Percentiles rank a stretch among this genome's conserved stretches.
phyloP scores from a whole-genome alignment of 1,284 basidiomycete species.

The Coriolopsis trogii region DNA sequence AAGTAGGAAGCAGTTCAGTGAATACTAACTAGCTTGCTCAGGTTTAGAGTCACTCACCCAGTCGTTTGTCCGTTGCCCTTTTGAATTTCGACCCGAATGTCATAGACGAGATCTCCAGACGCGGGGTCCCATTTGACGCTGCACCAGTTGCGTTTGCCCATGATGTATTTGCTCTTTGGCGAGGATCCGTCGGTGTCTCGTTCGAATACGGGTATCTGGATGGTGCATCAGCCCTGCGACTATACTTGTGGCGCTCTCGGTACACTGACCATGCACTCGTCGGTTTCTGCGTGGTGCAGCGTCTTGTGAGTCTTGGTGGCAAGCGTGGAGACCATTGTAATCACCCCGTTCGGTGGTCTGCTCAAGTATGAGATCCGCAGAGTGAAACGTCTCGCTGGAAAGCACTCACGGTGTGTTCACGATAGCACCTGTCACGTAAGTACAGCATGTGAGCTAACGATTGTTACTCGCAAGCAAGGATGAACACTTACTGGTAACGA shows the following conservation, averaged over 20 bases:
- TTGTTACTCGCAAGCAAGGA: too few species aligned
- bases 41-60: slow-evolving; percentile 46
- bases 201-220: slow-evolving; percentile 81
- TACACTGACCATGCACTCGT: slow-evolving; percentile 82
- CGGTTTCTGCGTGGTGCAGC: slow-evolving; percentile 72
- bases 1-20: background rate
- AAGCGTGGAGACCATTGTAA: slow-evolving; percentile 80
- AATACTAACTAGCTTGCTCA: background rate
- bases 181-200: slow-evolving; percentile 76
- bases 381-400: background rate
- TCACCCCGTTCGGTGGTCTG: slow-evolving; percentile 74
- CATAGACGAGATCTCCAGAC: slow-evolving; percentile 79
- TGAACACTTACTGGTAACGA: slow-evolving; percentile 71
- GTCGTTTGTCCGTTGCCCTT: slow-evolving; percentile 81
- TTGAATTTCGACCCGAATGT: slow-evolving; percentile 84
- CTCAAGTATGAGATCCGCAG: background rate
- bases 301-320: slow-evolving; percentile 86
- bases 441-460: too few species aligned
- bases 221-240: background rate
- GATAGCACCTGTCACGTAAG: slow-evolving; percentile 63
- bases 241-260: background rate
- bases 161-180: slow-evolving; percentile 76
- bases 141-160: slow-evolving; percentile 92
- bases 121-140: slow-evolving; percentile 63
- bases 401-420: slow-evolving; percentile 76